Evolutionary conservation across 2,329 filamentous ascomycete species (phyloP).

Genomic region (Monilinia fructicola): DNA sequence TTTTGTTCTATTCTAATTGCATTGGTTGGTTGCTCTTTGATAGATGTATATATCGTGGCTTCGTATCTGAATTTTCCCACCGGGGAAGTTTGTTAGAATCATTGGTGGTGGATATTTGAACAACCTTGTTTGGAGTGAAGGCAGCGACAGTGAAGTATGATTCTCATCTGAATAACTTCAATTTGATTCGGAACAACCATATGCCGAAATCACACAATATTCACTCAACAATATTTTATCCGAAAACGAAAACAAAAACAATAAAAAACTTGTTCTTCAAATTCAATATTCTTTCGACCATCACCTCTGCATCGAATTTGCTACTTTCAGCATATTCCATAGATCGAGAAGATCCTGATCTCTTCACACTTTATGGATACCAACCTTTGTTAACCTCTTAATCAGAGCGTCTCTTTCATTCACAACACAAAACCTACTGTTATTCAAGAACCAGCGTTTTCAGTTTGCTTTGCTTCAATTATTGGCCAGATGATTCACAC

Average conservation of each 20-base stretch:
- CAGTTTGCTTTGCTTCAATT: background rate
- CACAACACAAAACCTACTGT: background rate
- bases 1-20: background rate
- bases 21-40: background rate
- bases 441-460: background rate
- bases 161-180: conserved; percentile 9
- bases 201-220: background rate
- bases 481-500: background rate
- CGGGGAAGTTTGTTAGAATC: conserved; percentile 1
- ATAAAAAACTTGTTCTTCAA: background rate
- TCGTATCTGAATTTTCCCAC: background rate
- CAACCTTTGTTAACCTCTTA: background rate
- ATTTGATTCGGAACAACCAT: conserved; percentile 4
- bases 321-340: background rate
- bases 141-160: conserved; percentile 14
- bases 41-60: background rate
- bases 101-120: background rate
- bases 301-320: background rate
- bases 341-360: background rate
- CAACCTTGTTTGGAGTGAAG: conserved; percentile 4
- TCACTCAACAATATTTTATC: background rate
- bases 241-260: background rate
- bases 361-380: background rate
- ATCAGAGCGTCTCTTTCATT: background rate
- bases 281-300: background rate